A percentile compares a stretch with the other conserved stretches of the same genome.
phyloP scores from a whole-genome alignment of 2,329 filamentous ascomycete species.

The Fusarium neocosmosporiellum region DNA sequence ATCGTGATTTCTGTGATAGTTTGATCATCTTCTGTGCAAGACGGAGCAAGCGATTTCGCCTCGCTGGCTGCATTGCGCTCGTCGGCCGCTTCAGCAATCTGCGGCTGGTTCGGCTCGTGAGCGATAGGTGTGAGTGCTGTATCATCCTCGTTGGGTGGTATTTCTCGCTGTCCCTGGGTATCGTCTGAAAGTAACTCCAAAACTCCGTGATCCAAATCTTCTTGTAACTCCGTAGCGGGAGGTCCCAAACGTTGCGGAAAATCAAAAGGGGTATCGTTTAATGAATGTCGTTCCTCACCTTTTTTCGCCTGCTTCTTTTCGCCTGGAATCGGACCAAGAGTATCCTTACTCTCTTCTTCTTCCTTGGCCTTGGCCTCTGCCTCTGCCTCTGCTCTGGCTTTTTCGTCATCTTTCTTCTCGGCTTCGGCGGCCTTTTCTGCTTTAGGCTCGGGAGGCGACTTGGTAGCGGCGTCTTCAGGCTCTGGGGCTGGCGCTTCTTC shows the following conservation, averaged over 20 bases:
- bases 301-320: constrained; percentile 53
- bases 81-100: constrained; percentile 17
- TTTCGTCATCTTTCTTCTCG: constrained; percentile 29
- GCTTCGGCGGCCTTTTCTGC: constrained; percentile 28
- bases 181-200: constrained; percentile 44
- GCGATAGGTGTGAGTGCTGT: constrained; percentile 38
- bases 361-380: constrained; percentile 37
- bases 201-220: constrained; percentile 42
- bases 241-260: constrained; percentile 47
- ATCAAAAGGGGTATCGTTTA: constrained; percentile 53
- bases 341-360: constrained; percentile 54
- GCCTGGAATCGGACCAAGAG: constrained; percentile 51
- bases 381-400: constrained; percentile 7
- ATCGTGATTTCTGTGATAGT: constrained; percentile 37
- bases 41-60: background rate
- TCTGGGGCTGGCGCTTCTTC: constrained; percentile 2
- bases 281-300: constrained; percentile 57
- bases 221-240: constrained; percentile 41
- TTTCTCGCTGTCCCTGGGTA: constrained; percentile 39
- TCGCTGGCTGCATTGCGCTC: constrained; percentile 1
- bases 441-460: constrained; percentile 31
- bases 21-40: constrained; percentile 16
- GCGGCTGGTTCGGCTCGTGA: constrained; percentile 24
- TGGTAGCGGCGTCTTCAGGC: constrained; percentile 29
- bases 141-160: constrained; percentile 32